Evolutionary conservation across 768 basidiomycete species (phyloP).

Genomic region (Pulveroboletus frians): DNA sequence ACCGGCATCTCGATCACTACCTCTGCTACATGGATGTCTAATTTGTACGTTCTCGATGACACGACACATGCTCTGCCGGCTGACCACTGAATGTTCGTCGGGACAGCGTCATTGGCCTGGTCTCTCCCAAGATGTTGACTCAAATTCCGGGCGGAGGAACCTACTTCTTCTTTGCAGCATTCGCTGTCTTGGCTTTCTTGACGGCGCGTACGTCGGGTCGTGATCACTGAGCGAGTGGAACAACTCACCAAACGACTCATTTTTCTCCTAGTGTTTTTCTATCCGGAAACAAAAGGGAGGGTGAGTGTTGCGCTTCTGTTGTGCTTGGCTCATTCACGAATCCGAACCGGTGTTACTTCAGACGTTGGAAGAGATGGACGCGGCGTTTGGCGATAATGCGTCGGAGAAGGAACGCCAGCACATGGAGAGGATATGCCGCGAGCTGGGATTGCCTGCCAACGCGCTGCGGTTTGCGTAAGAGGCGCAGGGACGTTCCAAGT

Average conservation of each 20-base stretch:
- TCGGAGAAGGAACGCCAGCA: conserved; percentile 24
- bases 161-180: conserved; percentile 29
- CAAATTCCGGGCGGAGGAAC: conserved; percentile 19
- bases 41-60: conserved; percentile 22
- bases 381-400: conserved; percentile 27
- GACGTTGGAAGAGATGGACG: conserved; percentile 33
- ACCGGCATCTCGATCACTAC: conserved; percentile 40
- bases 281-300: conserved; percentile 31
- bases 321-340: background rate
- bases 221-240: background rate
- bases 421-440: conserved; percentile 25
- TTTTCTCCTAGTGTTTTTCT: conserved; percentile 18
- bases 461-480: conserved; percentile 19
- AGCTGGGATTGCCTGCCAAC: conserved; percentile 25
- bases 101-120: conserved; percentile 25
- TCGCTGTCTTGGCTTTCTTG: conserved; percentile 24
- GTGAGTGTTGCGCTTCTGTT: conserved; percentile 12
- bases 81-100: background rate
- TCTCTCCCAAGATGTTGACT: conserved; percentile 25
- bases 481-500: background rate
- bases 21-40: conserved; percentile 39
- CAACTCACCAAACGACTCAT: background rate
- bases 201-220: conserved; percentile 21
- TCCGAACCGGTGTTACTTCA: background rate
- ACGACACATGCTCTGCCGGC: background rate